A percentile compares a stretch with the other conserved stretches of the same genome.
phyloP scores from a whole-genome alignment of 495 filamentous ascomycete species.

The Penicillium cinerascens region DNA sequence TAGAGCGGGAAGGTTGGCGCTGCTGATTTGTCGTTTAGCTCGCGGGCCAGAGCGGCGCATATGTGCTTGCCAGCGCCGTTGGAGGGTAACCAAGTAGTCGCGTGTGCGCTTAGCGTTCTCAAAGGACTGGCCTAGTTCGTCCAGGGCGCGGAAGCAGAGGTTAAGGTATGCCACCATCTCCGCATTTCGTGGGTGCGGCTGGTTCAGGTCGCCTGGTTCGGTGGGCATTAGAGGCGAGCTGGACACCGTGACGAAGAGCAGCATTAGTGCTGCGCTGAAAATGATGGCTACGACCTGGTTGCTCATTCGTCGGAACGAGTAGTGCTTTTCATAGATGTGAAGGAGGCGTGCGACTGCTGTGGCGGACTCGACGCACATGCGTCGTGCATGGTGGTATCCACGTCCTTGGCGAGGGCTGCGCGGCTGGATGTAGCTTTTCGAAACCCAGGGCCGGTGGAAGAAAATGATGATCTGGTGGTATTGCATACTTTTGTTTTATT shows the following conservation, averaged over 20 bases:
- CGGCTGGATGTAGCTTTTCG: slow-evolving; percentile 47
- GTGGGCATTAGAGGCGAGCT: slow-evolving; percentile 26
- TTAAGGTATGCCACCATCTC: slow-evolving; percentile 47
- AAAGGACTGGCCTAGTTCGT: slow-evolving; percentile 46
- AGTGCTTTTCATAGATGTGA: slow-evolving; percentile 47
- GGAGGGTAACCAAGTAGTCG: slow-evolving; percentile 43
- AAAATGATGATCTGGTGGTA: slow-evolving; percentile 52
- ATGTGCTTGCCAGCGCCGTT: slow-evolving; percentile 45
- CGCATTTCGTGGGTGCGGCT: slow-evolving; percentile 24
- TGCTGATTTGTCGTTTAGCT: slow-evolving; percentile 36
- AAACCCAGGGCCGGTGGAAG: slow-evolving; percentile 49
- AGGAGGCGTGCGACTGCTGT: slow-evolving; percentile 44
- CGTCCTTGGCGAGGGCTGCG: slow-evolving; percentile 42
- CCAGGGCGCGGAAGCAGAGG: slow-evolving; percentile 46
- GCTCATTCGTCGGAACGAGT: slow-evolving; percentile 49
- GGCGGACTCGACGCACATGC: slow-evolving; percentile 48
- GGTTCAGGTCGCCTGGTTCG: slow-evolving; percentile 20
- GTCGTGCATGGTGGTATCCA: slow-evolving; percentile 45
- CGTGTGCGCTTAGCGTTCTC: slow-evolving; percentile 46
- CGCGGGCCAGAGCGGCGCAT: slow-evolving; percentile 40
- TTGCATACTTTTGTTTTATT: slow-evolving; percentile 44
- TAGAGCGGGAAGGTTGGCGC: slow-evolving; percentile 10
- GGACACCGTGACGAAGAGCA: slow-evolving; percentile 46
- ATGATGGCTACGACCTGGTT: slow-evolving; percentile 50
- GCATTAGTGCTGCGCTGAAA: slow-evolving; percentile 49